Evolutionary conservation across 2,329 filamentous ascomycete genomes (phyloP).

Genomic region (Colletotrichum karsti): DNA sequence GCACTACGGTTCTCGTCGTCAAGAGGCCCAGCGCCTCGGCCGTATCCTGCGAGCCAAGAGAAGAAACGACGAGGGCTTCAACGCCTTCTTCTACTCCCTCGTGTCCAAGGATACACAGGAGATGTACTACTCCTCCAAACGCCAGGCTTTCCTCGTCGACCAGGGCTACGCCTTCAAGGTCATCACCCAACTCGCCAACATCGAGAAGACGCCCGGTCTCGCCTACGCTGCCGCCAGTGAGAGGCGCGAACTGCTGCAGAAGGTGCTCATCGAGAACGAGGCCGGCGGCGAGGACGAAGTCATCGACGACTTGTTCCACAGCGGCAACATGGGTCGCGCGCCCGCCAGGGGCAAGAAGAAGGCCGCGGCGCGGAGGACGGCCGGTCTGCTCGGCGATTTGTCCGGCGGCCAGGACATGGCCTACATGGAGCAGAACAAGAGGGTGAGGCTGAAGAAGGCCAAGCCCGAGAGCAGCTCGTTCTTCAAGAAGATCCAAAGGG

Average conservation of each 20-base stretch:
- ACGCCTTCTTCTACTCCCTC: constrained; percentile 98
- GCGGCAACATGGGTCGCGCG: constrained; percentile 52
- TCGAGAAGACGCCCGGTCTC: constrained; percentile 83
- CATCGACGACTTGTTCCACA: constrained; percentile 66
- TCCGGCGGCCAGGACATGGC: constrained; percentile 97
- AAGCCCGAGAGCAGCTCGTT: constrained; percentile 71
- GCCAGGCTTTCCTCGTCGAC: constrained; percentile 96
- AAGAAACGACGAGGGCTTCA: constrained; percentile 97
- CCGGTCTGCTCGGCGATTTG: constrained; percentile 84
- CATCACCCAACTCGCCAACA: constrained; percentile 92
- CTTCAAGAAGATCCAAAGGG: constrained; percentile 72
- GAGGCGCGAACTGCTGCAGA: constrained; percentile 85
- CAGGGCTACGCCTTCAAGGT: constrained; percentile 99
- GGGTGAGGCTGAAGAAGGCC: constrained; percentile 68
- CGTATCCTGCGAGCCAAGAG: constrained; percentile 95
- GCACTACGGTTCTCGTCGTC: constrained; percentile 94
- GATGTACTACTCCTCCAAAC: constrained; percentile 97
- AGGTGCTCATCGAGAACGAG: constrained; percentile 90
- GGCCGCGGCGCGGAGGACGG: constrained; percentile 77
- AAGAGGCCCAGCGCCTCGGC: constrained; percentile 93
- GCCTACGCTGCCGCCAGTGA: constrained; percentile 83
- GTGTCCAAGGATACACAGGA: constrained; percentile 98
- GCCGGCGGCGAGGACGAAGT: constrained; percentile 76
- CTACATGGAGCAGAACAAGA: constrained; percentile 87
- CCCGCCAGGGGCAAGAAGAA: constrained; percentile 54